Evolutionary conservation across 164 flowering plant genomes (phyloP), one percentile per base, ranked within the genome.

Genomic region (Litsea cubeba): DNA sequence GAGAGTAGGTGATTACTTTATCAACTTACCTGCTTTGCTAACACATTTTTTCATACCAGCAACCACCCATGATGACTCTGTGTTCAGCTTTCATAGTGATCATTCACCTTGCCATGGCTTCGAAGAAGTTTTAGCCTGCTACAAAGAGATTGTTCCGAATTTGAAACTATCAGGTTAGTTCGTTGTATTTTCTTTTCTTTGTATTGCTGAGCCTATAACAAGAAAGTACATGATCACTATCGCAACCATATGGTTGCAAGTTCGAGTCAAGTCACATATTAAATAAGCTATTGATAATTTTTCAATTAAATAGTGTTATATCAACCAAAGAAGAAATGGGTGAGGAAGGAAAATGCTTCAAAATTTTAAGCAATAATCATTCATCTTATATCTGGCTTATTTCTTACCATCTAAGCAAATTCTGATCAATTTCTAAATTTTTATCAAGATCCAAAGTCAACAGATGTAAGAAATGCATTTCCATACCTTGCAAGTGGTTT

Each of bases 101-200:
- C 80, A 80, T 51, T 76, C 87, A 12, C 85, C 93, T 54, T 91
- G 96, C 79, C 83, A 88, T 78, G 96, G 96, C 8, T 89, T 91
- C 79, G 92, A 89, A 77, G 96, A 91, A 84, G 96, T 87, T 70
- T 78, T 91, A 72, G 75, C 83, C 2, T 86, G 96, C 81, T 91
- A 91, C 75, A 84, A 32, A 73, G 79, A 63, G 40, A 85, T 89
- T 18, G 82, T 80, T 64, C 90, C 91, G 30, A 80, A 81, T 71
- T 69, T 89, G 85, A 72, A 74, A 74, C 81, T 91, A 28, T 74
- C 96, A 76, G 93, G 96, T 88, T 73, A 5, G 81, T 68, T 49
- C 62, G 14, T 72, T 20, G 40, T 23, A 25, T 24, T 68, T 68
- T 26, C 3, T 26, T 24, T 50, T 12, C 20, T 18, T 5, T 54